Conservation (phyloP, 345 rosid genomes). For the Pelargonium nanum region DNA sequence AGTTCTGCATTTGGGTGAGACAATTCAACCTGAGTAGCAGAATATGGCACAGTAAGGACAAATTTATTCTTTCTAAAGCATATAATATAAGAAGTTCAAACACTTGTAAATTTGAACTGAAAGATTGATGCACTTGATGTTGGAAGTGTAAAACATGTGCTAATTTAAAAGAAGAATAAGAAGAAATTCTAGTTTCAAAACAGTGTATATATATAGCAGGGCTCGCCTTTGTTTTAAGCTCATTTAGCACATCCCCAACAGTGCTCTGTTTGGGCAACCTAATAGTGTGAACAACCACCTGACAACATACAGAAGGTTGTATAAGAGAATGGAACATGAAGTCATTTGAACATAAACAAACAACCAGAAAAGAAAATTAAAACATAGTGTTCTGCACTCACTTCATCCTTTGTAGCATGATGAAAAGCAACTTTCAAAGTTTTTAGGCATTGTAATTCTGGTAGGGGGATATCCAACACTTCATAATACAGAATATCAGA, state of each 20-base stretch:
- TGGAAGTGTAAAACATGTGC: background rate
- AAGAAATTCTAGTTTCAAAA: slow-evolving; percentile 4
- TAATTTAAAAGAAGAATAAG: background rate
- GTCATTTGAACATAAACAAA: slow-evolving; percentile 2
- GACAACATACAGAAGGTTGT: slow-evolving; percentile 12
- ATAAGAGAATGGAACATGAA: slow-evolving; percentile 7
- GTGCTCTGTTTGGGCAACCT: slow-evolving; percentile 65
- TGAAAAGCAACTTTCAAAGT: slow-evolving; percentile 67
- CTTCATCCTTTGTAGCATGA: slow-evolving; percentile 66
- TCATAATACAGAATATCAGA: slow-evolving; percentile 69
- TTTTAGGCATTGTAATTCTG: slow-evolving; percentile 65
- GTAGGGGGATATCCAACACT: slow-evolving; percentile 68
- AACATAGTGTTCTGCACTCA: slow-evolving; percentile 13
- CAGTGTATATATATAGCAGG: background rate
- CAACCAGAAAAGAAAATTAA: slow-evolving; percentile 12
- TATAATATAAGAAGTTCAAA: background rate
- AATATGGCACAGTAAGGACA: background rate
- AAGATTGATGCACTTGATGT: background rate
- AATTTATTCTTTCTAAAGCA: background rate
- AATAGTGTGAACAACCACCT: slow-evolving; percentile 57
- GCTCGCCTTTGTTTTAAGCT: slow-evolving; percentile 52
- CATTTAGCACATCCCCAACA: slow-evolving; percentile 59
- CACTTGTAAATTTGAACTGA: background rate
- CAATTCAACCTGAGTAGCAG: slow-evolving; percentile 43
- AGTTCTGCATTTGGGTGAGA: slow-evolving; percentile 58